Evolutionary conservation across 2,329 filamentous ascomycete genomes (phyloP), one percentile per base, ranked within the genome.

Genomic region (Ilyonectria sp.): DNA sequence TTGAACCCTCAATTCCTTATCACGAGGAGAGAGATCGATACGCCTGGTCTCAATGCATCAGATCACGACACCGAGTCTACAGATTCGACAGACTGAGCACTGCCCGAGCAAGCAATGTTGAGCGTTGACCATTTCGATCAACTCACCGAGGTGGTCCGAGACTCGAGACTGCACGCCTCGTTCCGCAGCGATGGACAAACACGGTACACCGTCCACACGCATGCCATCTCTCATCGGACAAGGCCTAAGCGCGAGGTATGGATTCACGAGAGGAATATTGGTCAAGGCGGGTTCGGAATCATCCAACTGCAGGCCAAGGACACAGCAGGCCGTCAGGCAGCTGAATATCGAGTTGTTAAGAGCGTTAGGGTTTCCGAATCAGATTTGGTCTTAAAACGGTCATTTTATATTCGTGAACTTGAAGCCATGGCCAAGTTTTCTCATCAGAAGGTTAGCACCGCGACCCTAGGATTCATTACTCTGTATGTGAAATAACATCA

Each of bases 341-440:
- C n/a, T 7, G 26, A 53, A 53, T 53, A 35, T 23, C 17, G 52
- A 55, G 52, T 40, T 4, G 17, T 55, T 33, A 55, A 55, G 19
- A 54, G 17, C n/a, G 21, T 55, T 3, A 37, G 19, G 33, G 33
- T 55, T 37, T 21, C 33, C 2, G 17, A 40, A 17, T 6, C 9
- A 5, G 17, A 40, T 19, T 13, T 40, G 31, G 33, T 8, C 1
- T 5, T n/a, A 13, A 55, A 40, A 8, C 31, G 52, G 17, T 35
- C 50, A 3, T 9, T 19, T 8, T 55, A 23, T 23, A 11, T 40
- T 4, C n/a, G 52, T 10, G 31, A 55, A 26, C 52, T 40, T 23
- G 31, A 55, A n/a, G 52, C 31, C 8, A 19, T 55, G 17, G n/a
- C n/a, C 8, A 40, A 55, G 7, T 55, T 55, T 23, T 55, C 52